A percentile compares a stretch with the other conserved stretches of the same genome.
Conservation (phyloP, 108 stramenopile species). For the Schizochytrium sp. region DNA sequence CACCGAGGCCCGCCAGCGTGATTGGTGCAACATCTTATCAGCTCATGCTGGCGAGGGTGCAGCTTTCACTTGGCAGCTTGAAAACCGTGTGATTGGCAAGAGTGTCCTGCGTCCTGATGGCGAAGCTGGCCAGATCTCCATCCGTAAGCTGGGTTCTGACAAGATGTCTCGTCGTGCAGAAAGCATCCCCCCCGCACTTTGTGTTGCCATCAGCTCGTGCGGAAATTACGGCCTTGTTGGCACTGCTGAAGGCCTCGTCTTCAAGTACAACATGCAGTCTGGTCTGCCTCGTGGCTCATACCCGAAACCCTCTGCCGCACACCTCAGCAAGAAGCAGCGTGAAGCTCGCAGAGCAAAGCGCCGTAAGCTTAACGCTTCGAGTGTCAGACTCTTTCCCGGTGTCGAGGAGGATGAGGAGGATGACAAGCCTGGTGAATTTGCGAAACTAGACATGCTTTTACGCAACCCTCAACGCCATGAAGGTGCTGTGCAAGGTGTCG, state of each 20-base stretch:
- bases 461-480: constrained; percentile 62
- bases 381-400: constrained; percentile 27
- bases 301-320: constrained; percentile 69
- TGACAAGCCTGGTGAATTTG: not conserved
- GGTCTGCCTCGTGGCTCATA: constrained; percentile 86
- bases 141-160: constrained; percentile 68
- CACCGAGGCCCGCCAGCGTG: constrained; percentile 69
- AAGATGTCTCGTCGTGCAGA: constrained; percentile 54
- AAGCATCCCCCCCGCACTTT: not conserved
- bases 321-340: constrained; percentile 41
- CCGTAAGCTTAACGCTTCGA: constrained; percentile 48
- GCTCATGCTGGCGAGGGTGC: constrained; percentile 45
- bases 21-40: constrained; percentile 69
- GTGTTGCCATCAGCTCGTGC: constrained; percentile 60
- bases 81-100: constrained; percentile 45
- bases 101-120: constrained; percentile 15
- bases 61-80: constrained; percentile 54
- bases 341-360: constrained; percentile 21
- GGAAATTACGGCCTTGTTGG: constrained; percentile 91
- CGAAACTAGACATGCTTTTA: constrained; percentile 56
- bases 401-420: constrained; percentile 16
- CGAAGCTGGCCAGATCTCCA: constrained; percentile 57
- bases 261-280: constrained; percentile 94
- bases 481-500: constrained; percentile 85
- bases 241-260: constrained; percentile 88